These are phyloP conservation scores for Pyricularia sp. DNA, from an alignment of 2,329 filamentous ascomycete genomes.

Conservation along the genomic window DNA sequence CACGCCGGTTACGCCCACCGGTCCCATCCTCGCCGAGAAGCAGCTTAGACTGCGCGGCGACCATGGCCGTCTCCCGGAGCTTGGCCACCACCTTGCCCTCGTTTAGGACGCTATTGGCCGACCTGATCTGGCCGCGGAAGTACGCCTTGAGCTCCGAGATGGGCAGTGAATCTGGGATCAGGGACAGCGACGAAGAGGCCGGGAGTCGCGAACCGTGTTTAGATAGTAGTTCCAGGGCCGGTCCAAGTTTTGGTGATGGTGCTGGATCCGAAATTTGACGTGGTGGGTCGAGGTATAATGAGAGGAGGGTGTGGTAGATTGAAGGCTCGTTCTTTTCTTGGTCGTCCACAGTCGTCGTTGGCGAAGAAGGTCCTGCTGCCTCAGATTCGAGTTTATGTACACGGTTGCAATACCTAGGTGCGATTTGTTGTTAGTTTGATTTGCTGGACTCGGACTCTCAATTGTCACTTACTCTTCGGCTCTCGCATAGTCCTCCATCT, in stretches of 20 bases:
- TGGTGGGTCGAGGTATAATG: conserved; percentile 72
- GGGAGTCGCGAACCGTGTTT: conserved; percentile 88
- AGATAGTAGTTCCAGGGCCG: conserved; percentile 79
- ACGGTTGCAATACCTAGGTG: conserved; percentile 72
- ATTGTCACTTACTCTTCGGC: conserved; percentile 70
- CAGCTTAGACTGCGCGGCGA: conserved; percentile 65
- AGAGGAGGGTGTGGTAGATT: conserved; percentile 86
- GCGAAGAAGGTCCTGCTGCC: conserved; percentile 18
- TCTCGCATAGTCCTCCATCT: conserved; percentile 75
- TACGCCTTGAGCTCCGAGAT: conserved; percentile 78
- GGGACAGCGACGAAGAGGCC: conserved; percentile 71
- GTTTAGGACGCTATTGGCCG: conserved; percentile 73
- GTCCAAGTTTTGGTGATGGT: conserved; percentile 60
- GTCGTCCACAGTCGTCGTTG: conserved; percentile 18
- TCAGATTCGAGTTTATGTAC: conserved; percentile 52
- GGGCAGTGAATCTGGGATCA: conserved; percentile 75
- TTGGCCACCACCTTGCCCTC: conserved; percentile 70
- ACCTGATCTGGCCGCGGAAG: conserved; percentile 82
- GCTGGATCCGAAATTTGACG: conserved; percentile 31
- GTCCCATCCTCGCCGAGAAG: conserved; percentile 56
- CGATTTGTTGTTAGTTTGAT: not conserved
- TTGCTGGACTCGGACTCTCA: not conserved
- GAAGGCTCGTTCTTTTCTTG: conserved; percentile 50
- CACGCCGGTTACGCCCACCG: conserved; percentile 50
- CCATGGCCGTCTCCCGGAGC: conserved; percentile 68